Evolutionary conservation across 257 asterid species (phyloP), one percentile per base, ranked within the genome.

Genomic region (Solanum pinnatisectum): DNA sequence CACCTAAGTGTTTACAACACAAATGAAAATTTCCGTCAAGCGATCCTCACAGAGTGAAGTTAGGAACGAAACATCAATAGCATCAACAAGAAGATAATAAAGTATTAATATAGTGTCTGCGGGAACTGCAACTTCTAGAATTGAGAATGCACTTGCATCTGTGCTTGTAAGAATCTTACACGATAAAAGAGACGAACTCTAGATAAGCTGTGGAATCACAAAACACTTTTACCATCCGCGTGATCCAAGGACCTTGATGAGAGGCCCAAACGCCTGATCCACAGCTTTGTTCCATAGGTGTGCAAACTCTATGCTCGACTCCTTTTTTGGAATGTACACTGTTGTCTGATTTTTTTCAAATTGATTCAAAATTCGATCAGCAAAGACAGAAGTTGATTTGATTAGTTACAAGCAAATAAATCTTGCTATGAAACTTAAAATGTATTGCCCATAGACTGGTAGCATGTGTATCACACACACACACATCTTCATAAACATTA

Each of bases 271-370:
- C 23, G 90, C 85, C 90, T 89, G 91, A 87, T 92, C 94, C 86
- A 92, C 93, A 10, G 93, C 89, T 84, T 89, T 88, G 88, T 92
- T 92, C 94, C 94, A 92, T 20, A 91, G 39, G 90, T 91, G 93
- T 77, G 91, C 94, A 72, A 91, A 70, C 90, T 90, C 92, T 6
- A 84, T 52, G 65, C 89, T 85, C n/a, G 89, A 63, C 67, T 86
- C 87, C 90, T 88, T 86, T 79, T 77, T 88, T 30, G 37, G 76
- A 52, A 83, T 86, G 74, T 91, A 90, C 83, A 76, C 89, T 77
- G 60, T 87, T 44, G 74, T 81, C 94, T 92, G 89, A 63, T 63
- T 49, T 8, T 33, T 16, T 32, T 63, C 87, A 49, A 18, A 39
- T 25, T 60, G 81, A 65, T 88, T 20, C 44, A 33, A 15, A 27